Evolutionary conservation across 345 rosid genomes (phyloP).

Genomic region (Lumnitzera racemosa): DNA sequence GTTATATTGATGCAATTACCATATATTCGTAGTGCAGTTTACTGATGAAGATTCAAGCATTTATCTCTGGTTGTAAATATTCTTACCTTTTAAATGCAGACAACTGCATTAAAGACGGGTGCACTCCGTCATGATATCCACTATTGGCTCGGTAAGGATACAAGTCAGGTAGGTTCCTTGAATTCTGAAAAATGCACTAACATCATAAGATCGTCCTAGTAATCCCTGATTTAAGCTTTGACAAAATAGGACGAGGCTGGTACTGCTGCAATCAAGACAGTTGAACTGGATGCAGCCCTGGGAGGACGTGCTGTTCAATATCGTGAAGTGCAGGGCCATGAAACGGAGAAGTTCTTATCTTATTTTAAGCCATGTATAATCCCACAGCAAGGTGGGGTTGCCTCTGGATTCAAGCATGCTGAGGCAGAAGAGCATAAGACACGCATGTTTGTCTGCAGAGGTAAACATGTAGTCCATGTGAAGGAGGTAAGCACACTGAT

Average conservation of each 20-base stretch:
- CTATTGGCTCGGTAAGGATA: slow-evolving; percentile 93
- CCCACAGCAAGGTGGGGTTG: slow-evolving; percentile 92
- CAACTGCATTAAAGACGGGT: slow-evolving; percentile 63
- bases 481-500: slow-evolving; percentile 61
- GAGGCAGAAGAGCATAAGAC: slow-evolving; percentile 70
- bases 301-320: slow-evolving; percentile 99
- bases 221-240: slow-evolving; percentile 12
- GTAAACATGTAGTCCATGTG: slow-evolving; percentile 89
- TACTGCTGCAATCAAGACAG: slow-evolving; percentile 78
- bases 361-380: slow-evolving; percentile 97
- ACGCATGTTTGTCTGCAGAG: slow-evolving; percentile 82
- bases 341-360: slow-evolving; percentile 88
- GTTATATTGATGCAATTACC: background rate
- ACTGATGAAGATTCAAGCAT: background rate
- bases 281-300: slow-evolving; percentile 96
- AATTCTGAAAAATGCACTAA: background rate
- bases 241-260: slow-evolving; percentile 90
- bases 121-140: slow-evolving; percentile 79
- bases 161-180: slow-evolving; percentile 49
- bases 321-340: slow-evolving; percentile 96
- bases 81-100: slow-evolving; percentile 31
- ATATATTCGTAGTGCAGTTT: background rate
- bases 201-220: background rate
- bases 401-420: slow-evolving; percentile 79
- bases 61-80: background rate